A percentile compares a stretch with the other conserved stretches of the same genome.
Evolutionary conservation across 1,284 basidiomycete species (phyloP).

Genomic region (Cutaneotrichosporon sp.): DNA sequence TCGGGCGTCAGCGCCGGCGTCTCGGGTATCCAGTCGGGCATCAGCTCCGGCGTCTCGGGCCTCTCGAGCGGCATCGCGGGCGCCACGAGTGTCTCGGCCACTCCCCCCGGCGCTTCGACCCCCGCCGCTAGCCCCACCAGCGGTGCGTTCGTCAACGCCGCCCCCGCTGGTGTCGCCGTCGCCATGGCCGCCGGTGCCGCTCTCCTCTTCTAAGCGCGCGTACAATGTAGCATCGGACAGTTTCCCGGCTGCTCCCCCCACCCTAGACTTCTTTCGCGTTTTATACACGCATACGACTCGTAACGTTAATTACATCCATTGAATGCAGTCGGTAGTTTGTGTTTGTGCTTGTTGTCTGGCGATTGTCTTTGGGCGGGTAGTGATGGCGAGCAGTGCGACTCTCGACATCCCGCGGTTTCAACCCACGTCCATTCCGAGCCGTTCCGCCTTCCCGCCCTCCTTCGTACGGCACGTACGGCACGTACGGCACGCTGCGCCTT

Average conservation of each 20-base stretch:
- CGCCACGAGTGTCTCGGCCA: background rate
- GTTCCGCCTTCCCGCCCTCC: too few relatives aligned
- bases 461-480: too few relatives aligned
- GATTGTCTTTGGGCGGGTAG: background rate
- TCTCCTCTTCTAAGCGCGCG: constrained; percentile 19
- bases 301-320: constrained; percentile 5
- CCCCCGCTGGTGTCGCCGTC: constrained; percentile 9
- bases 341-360: background rate
- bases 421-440: too few relatives aligned
- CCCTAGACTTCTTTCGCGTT: constrained; percentile 4
- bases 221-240: constrained; percentile 2
- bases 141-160: background rate
- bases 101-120: background rate
- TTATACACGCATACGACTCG: constrained; percentile 1
- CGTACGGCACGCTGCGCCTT: too few relatives aligned
- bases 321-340: constrained; percentile 1
- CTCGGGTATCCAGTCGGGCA: background rate
- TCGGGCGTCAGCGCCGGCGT: constrained; percentile 10
- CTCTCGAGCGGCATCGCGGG: constrained; percentile 5
- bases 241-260: background rate
- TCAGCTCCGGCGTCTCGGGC: constrained; percentile 9
- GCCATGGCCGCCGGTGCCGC: constrained; percentile 16
- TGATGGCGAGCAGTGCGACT: background rate
- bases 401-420: too few relatives aligned
- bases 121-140: constrained; percentile 1